Base-by-base conservation (phyloP, 768 basidiomycete genomes). In the Cubamyces lactineus region DNA sequence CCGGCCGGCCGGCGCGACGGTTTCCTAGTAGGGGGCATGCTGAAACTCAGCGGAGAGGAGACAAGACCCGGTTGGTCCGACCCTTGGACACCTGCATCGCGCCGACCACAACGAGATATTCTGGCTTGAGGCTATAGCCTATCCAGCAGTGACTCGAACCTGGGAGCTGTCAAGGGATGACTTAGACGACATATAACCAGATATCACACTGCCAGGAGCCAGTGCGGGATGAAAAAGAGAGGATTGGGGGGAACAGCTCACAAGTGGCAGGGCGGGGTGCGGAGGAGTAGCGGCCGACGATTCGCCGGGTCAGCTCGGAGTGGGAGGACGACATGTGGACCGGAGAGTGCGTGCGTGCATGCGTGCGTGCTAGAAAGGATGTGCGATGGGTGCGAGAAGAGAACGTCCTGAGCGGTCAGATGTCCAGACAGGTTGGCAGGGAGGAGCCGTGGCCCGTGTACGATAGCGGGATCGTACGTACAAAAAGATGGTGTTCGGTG, bases 361-460 rank as follows among this genome's bases (percentile, higher is more conserved):
- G 34, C 4, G 34, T 34, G 9, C 9, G 34, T 4, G 34, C 5
- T 34, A 34, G 34, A 34, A 34, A 11, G 34, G 34, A 34, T 34
- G 34, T 19, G 17, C 17, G 38, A 45, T 6, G 34, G 56, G 46
- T 11, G 56, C 17, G 6, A 9, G 17, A 58, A 40, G n/a, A 40
- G 49, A 57, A 24, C 38, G 47, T 49, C 40, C 24, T 26, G 57
- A 6, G 53, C 53, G 53, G 57, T 58, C 57, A 49, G 57, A 58
- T 51, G 48, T n/a, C 48, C 48, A 41, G 6, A 23, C 46, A 13
- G 13, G n/a, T 34, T 34, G 34, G 34, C 34, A 34, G 34, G 34
- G 5, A 5, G 34, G 34, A 30, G 28, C 28, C 28, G 28, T 30
- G 28, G 28, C 3, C 34, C 34, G 34, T 34, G 34, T 34, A 34